phyloP scores from a whole-genome alignment of 306 rosid species.

The Gillenia trifoliata region DNA sequence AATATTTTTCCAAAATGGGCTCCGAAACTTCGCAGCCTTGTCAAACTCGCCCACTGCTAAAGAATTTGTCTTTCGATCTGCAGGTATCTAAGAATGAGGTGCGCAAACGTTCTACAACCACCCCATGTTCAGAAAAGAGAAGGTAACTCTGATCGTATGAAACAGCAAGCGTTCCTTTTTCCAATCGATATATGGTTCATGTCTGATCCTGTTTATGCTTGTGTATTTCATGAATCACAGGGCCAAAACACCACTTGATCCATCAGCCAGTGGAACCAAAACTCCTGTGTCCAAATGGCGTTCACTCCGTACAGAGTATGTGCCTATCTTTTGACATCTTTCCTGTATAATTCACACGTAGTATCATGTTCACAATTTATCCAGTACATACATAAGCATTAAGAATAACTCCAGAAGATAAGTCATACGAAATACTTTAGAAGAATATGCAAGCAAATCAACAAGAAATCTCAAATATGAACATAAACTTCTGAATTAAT shows the following conservation, averaged over 20 bases:
- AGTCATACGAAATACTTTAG: neutral
- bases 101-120: constrained; percentile 44
- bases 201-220: constrained; percentile 1
- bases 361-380: neutral
- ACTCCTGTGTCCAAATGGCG: constrained; percentile 57
- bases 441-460: neutral
- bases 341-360: neutral
- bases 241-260: constrained; percentile 47
- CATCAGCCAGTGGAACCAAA: constrained; percentile 32
- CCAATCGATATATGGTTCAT: neutral
- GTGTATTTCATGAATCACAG: constrained; percentile 22
- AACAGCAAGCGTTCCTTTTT: neutral
- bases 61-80: constrained; percentile 13
- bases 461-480: neutral
- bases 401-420: neutral
- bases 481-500: neutral
- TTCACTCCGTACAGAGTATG: constrained; percentile 59
- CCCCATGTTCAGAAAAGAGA: constrained; percentile 79
- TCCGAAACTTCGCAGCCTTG: neutral
- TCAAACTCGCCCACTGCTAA: constrained; percentile 3
- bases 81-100: constrained; percentile 51
- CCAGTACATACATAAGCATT: neutral
- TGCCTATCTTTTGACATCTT: neutral
- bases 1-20: neutral
- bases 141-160: constrained; percentile 33